Percentiles rank a stretch among this genome's conserved stretches.
Evolutionary conservation across 306 rosid genomes (phyloP).

Genomic region (Fagus crenata): DNA sequence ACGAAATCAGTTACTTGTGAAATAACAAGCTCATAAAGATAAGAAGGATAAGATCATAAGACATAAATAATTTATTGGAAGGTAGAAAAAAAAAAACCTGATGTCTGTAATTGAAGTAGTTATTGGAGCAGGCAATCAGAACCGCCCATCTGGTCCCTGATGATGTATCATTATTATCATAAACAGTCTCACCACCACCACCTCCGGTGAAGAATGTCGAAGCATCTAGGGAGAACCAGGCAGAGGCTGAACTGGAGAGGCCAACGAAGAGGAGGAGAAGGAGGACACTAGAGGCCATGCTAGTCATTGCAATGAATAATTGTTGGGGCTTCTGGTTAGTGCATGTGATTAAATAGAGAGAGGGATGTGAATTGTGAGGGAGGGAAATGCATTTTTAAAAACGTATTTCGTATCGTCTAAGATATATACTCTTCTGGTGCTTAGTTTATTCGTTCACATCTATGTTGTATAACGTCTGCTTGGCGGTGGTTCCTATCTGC

Average conservation of each 20-base stretch:
- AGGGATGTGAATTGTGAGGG: too few species aligned
- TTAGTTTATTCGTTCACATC: too few species aligned
- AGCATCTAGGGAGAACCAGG: conserved; percentile 59
- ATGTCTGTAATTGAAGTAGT: conserved; percentile 90
- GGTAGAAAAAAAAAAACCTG: conserved; percentile 45
- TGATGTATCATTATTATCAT: conserved; percentile 20
- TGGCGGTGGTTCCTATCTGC: too few species aligned
- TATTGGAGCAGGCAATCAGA: conserved; percentile 81
- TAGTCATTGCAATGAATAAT: conserved; percentile 35
- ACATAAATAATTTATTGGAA: too few species aligned
- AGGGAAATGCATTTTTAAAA: too few species aligned
- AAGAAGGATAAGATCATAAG: too few species aligned
- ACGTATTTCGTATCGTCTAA: too few species aligned
- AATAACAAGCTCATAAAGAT: too few species aligned
- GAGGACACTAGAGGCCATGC: conserved; percentile 1
- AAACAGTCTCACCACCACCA: conserved; percentile 21
- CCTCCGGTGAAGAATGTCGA: conserved; percentile 45
- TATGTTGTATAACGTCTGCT: too few species aligned
- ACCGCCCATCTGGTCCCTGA: conserved; percentile 88
- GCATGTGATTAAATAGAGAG: background rate
- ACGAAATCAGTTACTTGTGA: too few species aligned
- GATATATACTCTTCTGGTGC: too few species aligned
- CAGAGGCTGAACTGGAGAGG: conserved; percentile 33
- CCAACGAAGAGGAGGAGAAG: conserved; percentile 32
- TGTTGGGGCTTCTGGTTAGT: background rate